A percentile compares a stretch with the other conserved stretches of the same genome.
Conservation (phyloP, 306 rosid genomes). For the Pterocarpus santalinus region DNA sequence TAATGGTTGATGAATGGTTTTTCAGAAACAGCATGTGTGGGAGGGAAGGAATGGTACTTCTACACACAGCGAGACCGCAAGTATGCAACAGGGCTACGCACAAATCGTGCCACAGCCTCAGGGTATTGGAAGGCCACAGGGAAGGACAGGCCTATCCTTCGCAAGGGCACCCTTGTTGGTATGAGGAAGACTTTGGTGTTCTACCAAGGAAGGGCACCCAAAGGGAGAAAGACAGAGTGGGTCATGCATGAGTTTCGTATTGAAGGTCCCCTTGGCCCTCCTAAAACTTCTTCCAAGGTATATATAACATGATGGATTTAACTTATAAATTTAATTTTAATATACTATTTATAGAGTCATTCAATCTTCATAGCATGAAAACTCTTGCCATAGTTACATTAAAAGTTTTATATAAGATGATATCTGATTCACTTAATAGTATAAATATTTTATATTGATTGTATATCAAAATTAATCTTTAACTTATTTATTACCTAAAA, state of each 20-base stretch:
- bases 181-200: constrained; percentile 95
- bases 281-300: constrained; percentile 74
- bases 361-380: too few species aligned
- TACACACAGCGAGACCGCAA: constrained; percentile 84
- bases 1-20: constrained; percentile 5
- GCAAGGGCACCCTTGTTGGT: constrained; percentile 74
- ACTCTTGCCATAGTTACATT: too few species aligned
- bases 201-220: constrained; percentile 97
- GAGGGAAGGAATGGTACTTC: constrained; percentile 95
- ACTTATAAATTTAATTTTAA: too few species aligned
- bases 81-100: constrained; percentile 86
- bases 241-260: constrained; percentile 95
- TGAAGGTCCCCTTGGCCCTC: constrained; percentile 68
- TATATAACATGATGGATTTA: neutral
- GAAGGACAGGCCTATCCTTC: constrained; percentile 72
- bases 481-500: neutral
- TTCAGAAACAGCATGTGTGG: constrained; percentile 82
- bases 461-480: neutral
- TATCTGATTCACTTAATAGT: too few species aligned
- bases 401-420: too few species aligned
- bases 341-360: too few species aligned
- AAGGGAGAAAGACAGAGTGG: constrained; percentile 90
- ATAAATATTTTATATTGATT: too few species aligned
- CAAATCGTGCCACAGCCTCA: constrained; percentile 90
- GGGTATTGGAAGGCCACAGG: constrained; percentile 99